Conservation (phyloP, 352 stramenopile genomes). For the Hyaloperonospora arabidopsidis region DNA sequence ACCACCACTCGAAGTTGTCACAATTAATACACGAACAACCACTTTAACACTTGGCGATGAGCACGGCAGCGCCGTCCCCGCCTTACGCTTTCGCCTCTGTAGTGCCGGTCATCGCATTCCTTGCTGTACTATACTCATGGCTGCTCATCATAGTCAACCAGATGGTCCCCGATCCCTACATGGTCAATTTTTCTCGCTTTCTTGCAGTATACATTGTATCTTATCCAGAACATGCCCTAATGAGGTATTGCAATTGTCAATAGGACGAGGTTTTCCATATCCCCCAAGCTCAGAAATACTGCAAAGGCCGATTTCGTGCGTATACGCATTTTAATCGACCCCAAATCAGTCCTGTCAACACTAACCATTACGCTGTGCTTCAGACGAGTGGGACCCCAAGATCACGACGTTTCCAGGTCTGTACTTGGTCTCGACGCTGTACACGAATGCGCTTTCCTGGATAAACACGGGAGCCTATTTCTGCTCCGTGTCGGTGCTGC, state of each 20-base stretch:
- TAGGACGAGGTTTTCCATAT: conserved; percentile 85
- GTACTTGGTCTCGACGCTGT: conserved; percentile 57
- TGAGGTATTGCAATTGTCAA: not conserved
- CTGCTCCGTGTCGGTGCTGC: conserved; percentile 58
- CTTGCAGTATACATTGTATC: not conserved
- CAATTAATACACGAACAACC: too few species aligned
- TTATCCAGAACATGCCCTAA: not conserved
- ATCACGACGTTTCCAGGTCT: conserved; percentile 90
- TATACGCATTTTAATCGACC: not conserved
- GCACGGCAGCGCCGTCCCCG: not conserved
- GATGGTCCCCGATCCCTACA: conserved; percentile 44
- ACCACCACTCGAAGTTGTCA: too few species aligned
- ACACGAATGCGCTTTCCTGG: conserved; percentile 21
- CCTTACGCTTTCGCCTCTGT: not conserved
- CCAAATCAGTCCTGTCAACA: not conserved
- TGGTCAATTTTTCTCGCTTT: conserved; percentile 28
- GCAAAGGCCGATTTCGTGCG: conserved; percentile 53
- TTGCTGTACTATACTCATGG: conserved; percentile 23
- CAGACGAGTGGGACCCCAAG: conserved; percentile 85
- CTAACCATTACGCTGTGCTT: not conserved
- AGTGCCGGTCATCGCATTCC: conserved; percentile 8
- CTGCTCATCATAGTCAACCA: conserved; percentile 34
- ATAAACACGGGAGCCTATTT: conserved; percentile 18
- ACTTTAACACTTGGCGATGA: too few species aligned
- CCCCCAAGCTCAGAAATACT: conserved; percentile 78